Percentiles rank a stretch among this genome's conserved stretches.
These are phyloP conservation scores for Anthostomella pinea DNA, from an alignment of 2,329 filamentous ascomycete genomes.

Conservation along the genomic window DNA sequence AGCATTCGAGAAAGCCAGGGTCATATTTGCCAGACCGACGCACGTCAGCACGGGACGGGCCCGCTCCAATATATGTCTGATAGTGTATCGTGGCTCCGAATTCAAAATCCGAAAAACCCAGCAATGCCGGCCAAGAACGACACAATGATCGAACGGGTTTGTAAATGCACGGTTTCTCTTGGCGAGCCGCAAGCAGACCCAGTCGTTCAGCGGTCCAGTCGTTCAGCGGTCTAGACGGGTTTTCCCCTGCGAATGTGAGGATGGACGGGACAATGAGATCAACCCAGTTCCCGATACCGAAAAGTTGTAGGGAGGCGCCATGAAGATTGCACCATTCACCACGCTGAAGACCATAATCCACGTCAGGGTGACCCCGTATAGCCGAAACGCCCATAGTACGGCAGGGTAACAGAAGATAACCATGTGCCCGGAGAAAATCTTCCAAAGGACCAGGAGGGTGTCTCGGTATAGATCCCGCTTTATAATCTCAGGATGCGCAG, in stretches of 20 bases:
- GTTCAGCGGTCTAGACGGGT: slow-evolving; percentile 44
- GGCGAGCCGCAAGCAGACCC: slow-evolving; percentile 42
- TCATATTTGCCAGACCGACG: slow-evolving; percentile 48
- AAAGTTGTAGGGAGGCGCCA: slow-evolving; percentile 50
- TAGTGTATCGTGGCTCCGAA: slow-evolving; percentile 44
- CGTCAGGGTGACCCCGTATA: slow-evolving; percentile 43
- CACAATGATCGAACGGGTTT: slow-evolving; percentile 48
- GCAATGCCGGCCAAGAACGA: slow-evolving; percentile 39
- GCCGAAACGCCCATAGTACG: slow-evolving; percentile 47
- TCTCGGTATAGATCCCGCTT: slow-evolving; percentile 35
- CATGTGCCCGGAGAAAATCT: slow-evolving; percentile 42
- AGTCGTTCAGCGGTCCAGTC: slow-evolving; percentile 49
- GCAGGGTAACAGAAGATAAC: slow-evolving; percentile 49
- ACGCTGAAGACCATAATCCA: slow-evolving; percentile 45
- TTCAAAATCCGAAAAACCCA: slow-evolving; percentile 47
- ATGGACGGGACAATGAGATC: slow-evolving; percentile 50
- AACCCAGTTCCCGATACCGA: slow-evolving; percentile 46
- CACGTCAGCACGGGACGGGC: slow-evolving; percentile 46
- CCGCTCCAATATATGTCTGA: slow-evolving; percentile 46
- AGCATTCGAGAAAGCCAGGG: slow-evolving; percentile 43
- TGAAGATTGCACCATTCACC: slow-evolving; percentile 49
- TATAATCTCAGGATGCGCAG: slow-evolving; percentile 34
- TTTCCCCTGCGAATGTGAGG: slow-evolving; percentile 43
- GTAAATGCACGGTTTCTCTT: slow-evolving; percentile 49
- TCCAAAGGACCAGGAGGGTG: slow-evolving; percentile 39